These are phyloP conservation scores for Gaertneriomyces semiglobifer DNA, from an alignment of 192 early-diverging fungal species.

Conservation along the genomic window DNA sequence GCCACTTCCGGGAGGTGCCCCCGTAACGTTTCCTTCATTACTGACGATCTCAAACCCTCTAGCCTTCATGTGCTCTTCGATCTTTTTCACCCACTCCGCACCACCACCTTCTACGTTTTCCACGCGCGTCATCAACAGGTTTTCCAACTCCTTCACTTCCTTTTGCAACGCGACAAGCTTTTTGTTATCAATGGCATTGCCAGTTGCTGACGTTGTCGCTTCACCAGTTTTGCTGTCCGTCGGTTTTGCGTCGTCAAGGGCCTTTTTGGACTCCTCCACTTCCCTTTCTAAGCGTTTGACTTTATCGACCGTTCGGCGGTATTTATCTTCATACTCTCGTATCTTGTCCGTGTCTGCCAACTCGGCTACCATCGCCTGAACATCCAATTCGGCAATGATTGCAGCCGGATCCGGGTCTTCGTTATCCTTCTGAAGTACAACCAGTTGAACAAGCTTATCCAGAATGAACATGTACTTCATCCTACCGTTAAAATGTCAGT, in stretches of 20 bases:
- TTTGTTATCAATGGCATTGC: too few species aligned
- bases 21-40: too few species aligned
- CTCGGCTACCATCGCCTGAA: constrained; percentile 36
- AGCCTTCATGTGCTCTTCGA: constrained; percentile 12
- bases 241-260: background rate
- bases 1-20: background rate
- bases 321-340: constrained; percentile 41
- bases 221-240: background rate
- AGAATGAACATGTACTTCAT: constrained; percentile 52
- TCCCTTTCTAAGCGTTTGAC: constrained; percentile 47
- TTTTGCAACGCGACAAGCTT: constrained; percentile 26
- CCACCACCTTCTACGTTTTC: constrained; percentile 23
- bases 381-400: constrained; percentile 37
- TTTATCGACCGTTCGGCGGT: constrained; percentile 38
- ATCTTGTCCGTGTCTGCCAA: constrained; percentile 35
- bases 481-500: constrained; percentile 21
- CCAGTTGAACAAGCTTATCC: constrained; percentile 50
- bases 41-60: background rate
- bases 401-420: constrained; percentile 49
- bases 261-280: constrained; percentile 32
- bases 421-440: constrained; percentile 39
- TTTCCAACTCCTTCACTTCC: constrained; percentile 32
- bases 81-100: constrained; percentile 13
- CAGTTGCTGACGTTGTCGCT: too few species aligned
- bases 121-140: constrained; percentile 26